Evolutionary conservation across 495 filamentous ascomycete genomes (phyloP).

Genomic region (Parathielavia appendiculata): DNA sequence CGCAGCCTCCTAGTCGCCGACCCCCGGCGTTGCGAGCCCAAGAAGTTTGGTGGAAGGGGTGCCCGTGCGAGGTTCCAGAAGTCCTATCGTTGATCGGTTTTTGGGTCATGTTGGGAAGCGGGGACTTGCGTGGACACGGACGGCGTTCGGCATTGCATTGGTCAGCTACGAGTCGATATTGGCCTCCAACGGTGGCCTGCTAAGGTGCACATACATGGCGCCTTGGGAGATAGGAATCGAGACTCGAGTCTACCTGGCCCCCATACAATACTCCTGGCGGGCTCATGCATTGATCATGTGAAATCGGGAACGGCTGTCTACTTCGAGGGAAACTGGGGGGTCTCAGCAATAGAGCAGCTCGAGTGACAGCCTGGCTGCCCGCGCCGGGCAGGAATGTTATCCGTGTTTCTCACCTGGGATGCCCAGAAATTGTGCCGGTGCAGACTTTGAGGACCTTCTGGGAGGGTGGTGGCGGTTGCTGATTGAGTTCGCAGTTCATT

Average conservation of each 20-base stretch:
- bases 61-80: slow-evolving; percentile 96
- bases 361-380: slow-evolving; percentile 15
- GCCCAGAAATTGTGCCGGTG: background rate
- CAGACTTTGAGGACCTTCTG: too few species aligned
- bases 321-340: slow-evolving; percentile 13
- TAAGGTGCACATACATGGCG: slow-evolving; percentile 21
- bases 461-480: background rate
- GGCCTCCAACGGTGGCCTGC: slow-evolving; percentile 29
- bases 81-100: slow-evolving; percentile 57
- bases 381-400: slow-evolving; percentile 18
- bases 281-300: slow-evolving; percentile 21
- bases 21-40: slow-evolving; percentile 88
- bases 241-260: slow-evolving; percentile 28
- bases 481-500: background rate
- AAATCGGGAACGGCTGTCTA: slow-evolving; percentile 12
- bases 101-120: slow-evolving; percentile 27
- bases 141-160: slow-evolving; percentile 40
- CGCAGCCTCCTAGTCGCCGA: slow-evolving; percentile 95
- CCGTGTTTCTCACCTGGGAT: slow-evolving; percentile 17
- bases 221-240: slow-evolving; percentile 32
- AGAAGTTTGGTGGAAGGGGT: slow-evolving; percentile 91
- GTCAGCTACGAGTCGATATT: slow-evolving; percentile 30
- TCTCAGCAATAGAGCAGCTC: slow-evolving; percentile 19
- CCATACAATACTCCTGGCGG: slow-evolving; percentile 20
- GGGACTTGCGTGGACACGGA: slow-evolving; percentile 35